Base-by-base conservation (phyloP, 805 yeast genomes). In the Wickerhamiella siamensis region DNA sequence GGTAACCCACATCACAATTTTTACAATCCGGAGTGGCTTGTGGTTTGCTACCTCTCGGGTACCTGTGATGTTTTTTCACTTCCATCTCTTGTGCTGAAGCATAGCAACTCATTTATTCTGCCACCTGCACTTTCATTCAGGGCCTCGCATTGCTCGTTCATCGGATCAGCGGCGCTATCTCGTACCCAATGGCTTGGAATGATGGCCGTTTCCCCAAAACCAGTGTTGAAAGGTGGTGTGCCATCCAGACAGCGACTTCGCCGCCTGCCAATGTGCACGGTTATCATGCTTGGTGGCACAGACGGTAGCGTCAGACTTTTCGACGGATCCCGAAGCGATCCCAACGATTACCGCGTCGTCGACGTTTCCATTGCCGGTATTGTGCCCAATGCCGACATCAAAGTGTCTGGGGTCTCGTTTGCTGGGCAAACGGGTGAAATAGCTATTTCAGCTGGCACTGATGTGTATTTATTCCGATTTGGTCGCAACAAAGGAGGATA, bases 51-150 rank as follows among this genome's bases (percentile, higher is more conserved):
- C 6, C 6, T 21, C 14, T 18, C 16, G 12, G 37, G 37, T 12
- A 12, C 15, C 12, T 18, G 27, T 5, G 17, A 34, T 17, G 38
- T 36, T 4, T 36, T 8, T 15, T 3, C n/a, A 4, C 21, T 36
- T 19, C 38, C 38, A 18, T 5, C 21, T 4, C 21, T 24, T n/a
- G 15, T n/a, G 3, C 31, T 14, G 24, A 24, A 24, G 14, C n/a
- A 12, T 4, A 14, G 8, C 27, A 69, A 66, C 16, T 73, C 83
- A 0, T 59, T 74, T 1, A 54, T 74, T n/a, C 70, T 91, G 38
- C 96, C 98, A 3, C 80, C 93, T 9, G 72, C 86, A 1, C 53
- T 91, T 20, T 71, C 83, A 4, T 77, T 88, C 79, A 63, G 83
- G 14, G 75, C 81, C 46, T 91, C 96, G 0, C 74, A 72, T 9